These are phyloP conservation scores for Cystofilobasidium ferigula DNA, from an alignment of 768 basidiomycete species.

Conservation along the genomic window DNA sequence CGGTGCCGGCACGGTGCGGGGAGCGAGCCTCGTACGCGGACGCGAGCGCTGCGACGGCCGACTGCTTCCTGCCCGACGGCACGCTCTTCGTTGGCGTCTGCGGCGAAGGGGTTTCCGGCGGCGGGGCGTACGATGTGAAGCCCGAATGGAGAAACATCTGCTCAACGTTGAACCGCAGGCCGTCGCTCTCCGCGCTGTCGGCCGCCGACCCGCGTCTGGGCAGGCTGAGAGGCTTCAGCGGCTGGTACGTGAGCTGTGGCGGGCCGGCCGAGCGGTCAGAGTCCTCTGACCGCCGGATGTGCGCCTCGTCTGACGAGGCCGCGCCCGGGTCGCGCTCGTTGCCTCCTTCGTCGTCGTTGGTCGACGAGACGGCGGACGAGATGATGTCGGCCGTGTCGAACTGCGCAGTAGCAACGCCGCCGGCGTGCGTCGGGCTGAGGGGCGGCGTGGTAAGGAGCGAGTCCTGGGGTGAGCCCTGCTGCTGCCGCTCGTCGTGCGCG, in stretches of 20 bases:
- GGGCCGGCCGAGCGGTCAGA: neutral
- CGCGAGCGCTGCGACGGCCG: neutral
- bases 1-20: too few species aligned
- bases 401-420: too few species aligned
- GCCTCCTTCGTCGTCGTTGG: neutral
- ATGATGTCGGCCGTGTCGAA: neutral
- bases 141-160: neutral
- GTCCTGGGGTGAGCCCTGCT: constrained; percentile 15
- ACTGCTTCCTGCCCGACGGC: neutral
- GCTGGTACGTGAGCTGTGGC: neutral
- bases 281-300: neutral
- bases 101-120: neutral
- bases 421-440: neutral
- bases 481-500: neutral
- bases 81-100: neutral
- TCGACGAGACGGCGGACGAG: neutral
- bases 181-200: neutral
- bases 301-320: neutral
- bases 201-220: neutral
- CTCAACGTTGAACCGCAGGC: neutral
- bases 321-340: too few species aligned
- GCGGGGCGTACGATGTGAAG: neutral
- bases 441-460: constrained; percentile 18
- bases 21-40: neutral
- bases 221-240: neutral